Percentiles rank a stretch among this genome's conserved stretches.
Evolutionary conservation across 345 rosid species (phyloP).

Genomic region (Gossypium stocksii): DNA sequence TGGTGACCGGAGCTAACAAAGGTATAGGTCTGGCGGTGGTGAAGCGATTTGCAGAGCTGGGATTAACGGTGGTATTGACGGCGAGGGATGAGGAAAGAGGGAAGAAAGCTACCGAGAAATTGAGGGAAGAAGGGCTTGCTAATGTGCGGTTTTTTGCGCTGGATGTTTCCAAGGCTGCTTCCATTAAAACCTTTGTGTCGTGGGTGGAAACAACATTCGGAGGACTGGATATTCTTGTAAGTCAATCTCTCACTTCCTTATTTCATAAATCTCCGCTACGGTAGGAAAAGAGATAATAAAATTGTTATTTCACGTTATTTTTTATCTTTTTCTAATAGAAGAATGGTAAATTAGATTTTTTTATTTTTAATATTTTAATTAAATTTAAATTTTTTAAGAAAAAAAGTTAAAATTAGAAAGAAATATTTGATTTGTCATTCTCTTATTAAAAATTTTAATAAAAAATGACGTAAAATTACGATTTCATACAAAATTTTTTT

Average conservation of each 20-base stretch:
- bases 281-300: no score
- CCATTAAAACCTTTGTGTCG: conserved; percentile 52
- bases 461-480: no score
- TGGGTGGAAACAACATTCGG: conserved; percentile 40
- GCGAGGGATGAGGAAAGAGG: conserved; percentile 68
- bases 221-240: conserved; percentile 68
- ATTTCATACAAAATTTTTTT: no score
- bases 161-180: conserved; percentile 57
- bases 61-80: conserved; percentile 66
- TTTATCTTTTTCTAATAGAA: no score
- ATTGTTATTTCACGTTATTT: no score
- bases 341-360: no score
- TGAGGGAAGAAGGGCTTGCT: conserved; percentile 33
- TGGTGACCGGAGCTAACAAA: conserved; percentile 87
- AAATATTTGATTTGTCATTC: accelerated
- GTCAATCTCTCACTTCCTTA: background rate
- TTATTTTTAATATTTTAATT: no score
- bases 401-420: accelerated
- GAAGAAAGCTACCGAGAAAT: conserved; percentile 40
- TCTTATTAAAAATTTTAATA: no score
- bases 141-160: conserved; percentile 43
- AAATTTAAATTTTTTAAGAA: no score
- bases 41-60: conserved; percentile 54
- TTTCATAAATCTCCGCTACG: background rate
- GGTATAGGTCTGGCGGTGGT: conserved; percentile 80